Base-by-base conservation (phyloP, 371 early-diverging fungal species). In the Mucor piriformis region DNA sequence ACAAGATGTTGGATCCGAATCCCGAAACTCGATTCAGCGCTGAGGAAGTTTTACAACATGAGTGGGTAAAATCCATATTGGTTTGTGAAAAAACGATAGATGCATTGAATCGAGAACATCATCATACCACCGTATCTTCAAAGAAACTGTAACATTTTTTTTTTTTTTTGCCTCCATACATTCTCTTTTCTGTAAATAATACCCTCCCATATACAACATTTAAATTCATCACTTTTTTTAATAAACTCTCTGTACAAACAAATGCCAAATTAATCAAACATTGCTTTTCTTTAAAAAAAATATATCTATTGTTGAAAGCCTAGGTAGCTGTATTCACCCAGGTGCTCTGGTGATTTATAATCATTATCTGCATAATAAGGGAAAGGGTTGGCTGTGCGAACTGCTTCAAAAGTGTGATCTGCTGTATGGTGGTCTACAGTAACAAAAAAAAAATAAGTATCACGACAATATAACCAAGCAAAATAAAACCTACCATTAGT, bases 1-100 rank as follows among this genome's bases (percentile, higher is more conserved):
- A 91, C 67, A 67, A 74, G 18, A 91, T 97, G 64, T 74, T 97
- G 29, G 89, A 95, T 46, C 94, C 95, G 5, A 84, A 91, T 58
- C 84, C 88, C 1, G 74, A 75, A 21, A 84, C 82, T 24, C 85
- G 95, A 35, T 77, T 86, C 37, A 82, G 84, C 3, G 82, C 88
- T 34, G 75, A 78, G 12, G 75, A 81, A 18, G 73, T 91, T 5
- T 43, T 88, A 29, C 67, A 78, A 20, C 72, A 89, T 68, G 63
- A 71, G 12, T 93, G 91, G 91, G 77, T 92, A 74, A 69, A 86
- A 67, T 60, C 59, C 6, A 77, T 89, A 33, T 72, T 78, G 44
- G 67, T 74, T 10, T 84, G 87, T 24, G 59, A 67, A 32, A 61
- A 70, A 18, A 59, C 57, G 7, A 44, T 70, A n/a, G 70, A 69